phyloP scores from a whole-genome alignment of 208 protist genomes.

The Crithidia brevicula region DNA sequence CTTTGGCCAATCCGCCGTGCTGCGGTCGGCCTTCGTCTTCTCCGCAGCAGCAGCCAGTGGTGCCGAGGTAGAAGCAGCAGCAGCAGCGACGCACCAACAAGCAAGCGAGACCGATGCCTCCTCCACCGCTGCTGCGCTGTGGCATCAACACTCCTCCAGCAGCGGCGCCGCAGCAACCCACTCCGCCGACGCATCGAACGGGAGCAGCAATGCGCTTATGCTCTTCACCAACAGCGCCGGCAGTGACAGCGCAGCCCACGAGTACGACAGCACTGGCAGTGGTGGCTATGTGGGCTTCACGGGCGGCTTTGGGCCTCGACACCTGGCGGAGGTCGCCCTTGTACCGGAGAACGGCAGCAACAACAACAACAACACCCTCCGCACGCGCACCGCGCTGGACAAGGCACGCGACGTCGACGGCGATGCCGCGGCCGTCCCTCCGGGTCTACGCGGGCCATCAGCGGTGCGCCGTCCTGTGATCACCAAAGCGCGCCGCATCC shows the following conservation, averaged over 20 bases:
- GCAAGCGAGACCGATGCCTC: not conserved
- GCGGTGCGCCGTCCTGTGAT: constrained; percentile 29
- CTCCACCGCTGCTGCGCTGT: constrained; percentile 18
- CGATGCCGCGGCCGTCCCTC: too few species aligned
- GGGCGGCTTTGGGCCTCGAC: constrained; percentile 16
- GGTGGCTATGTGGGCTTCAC: constrained; percentile 12
- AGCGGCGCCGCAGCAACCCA: not conserved
- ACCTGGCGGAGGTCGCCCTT: constrained; percentile 12
- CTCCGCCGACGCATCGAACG: not conserved
- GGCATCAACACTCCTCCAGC: constrained; percentile 6
- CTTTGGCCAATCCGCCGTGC: constrained; percentile 13
- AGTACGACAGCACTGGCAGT: not conserved
- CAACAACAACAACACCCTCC: too few species aligned
- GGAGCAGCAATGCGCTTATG: constrained; percentile 9
- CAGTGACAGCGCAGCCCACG: not conserved
- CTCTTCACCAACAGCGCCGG: constrained; percentile 7
- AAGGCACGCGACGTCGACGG: too few species aligned
- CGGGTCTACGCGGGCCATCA: not conserved
- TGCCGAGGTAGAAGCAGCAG: not conserved
- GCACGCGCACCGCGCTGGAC: too few species aligned
- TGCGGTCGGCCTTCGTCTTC: constrained; percentile 13
- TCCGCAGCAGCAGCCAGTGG: not conserved
- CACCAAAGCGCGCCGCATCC: constrained; percentile 55
- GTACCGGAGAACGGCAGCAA: too few species aligned
- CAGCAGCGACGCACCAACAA: not conserved